Conservation (phyloP, 2,329 filamentous ascomycete genomes). For the Pseudocercospora ulei region DNA sequence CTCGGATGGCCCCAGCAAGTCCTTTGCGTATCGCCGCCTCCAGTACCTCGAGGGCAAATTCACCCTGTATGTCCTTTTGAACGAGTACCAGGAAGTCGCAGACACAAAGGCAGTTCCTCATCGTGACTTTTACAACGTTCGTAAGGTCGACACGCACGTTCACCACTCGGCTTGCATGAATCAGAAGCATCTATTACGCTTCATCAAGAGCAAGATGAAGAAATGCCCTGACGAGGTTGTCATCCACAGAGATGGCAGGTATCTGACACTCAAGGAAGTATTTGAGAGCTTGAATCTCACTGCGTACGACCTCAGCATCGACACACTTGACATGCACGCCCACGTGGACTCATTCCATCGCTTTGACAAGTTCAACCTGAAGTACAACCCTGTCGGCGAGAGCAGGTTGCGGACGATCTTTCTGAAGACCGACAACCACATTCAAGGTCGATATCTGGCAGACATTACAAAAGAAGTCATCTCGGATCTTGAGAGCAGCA, state of each 20-base stretch:
- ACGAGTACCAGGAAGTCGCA: slow-evolving; percentile 95
- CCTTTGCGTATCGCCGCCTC: slow-evolving; percentile 86
- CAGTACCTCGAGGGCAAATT: slow-evolving; percentile 97
- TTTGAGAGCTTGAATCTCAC: slow-evolving; percentile 97
- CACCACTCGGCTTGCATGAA: slow-evolving; percentile 99
- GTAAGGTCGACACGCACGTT: slow-evolving; percentile 97
- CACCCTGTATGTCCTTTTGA: slow-evolving; percentile 82
- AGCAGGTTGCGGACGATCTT: slow-evolving; percentile 96
- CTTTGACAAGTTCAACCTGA: slow-evolving; percentile 98
- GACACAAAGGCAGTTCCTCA: slow-evolving; percentile 97
- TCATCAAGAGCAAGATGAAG: slow-evolving; percentile 99
- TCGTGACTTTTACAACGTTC: slow-evolving; percentile 96
- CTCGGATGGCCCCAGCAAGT: slow-evolving; percentile 91
- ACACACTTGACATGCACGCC: slow-evolving; percentile 98
- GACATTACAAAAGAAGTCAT: slow-evolving; percentile 99
- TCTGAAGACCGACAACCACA: slow-evolving; percentile 95
- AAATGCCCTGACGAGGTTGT: slow-evolving; percentile 92
- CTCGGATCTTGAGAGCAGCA: slow-evolving; percentile 91
- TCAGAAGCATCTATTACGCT: slow-evolving; percentile 92
- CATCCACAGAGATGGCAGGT: slow-evolving; percentile 80
- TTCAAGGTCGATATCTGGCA: slow-evolving; percentile 86
- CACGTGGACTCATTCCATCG: slow-evolving; percentile 97
- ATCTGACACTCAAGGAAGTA: slow-evolving; percentile 82
- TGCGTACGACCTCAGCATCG: slow-evolving; percentile 94
- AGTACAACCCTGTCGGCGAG: slow-evolving; percentile 96